A percentile compares a stretch with the other conserved stretches of the same genome.
Evolutionary conservation across 345 rosid species (phyloP).

Genomic region (Trapa incisa): DNA sequence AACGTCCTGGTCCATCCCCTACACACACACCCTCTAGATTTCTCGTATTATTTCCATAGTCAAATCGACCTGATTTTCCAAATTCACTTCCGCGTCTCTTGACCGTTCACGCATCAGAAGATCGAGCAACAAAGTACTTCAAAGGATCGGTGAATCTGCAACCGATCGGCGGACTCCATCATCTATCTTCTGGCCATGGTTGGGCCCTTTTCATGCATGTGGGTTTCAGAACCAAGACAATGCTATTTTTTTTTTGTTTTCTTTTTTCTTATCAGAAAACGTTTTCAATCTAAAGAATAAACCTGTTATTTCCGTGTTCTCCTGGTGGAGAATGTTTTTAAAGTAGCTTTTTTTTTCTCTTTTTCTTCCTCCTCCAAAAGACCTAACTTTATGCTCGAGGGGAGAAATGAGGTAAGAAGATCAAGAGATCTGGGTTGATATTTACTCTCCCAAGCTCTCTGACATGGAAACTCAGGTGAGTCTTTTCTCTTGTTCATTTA

Average conservation of each 20-base stretch:
- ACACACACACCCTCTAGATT: not conserved
- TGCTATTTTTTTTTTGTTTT: too few relatives aligned
- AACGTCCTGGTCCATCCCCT: slow-evolving; percentile 1
- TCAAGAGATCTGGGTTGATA: slow-evolving; percentile 1
- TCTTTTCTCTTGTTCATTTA: not conserved
- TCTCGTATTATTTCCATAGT: not conserved
- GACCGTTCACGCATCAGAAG: not conserved
- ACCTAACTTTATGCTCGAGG: not conserved
- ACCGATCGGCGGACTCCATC: not conserved
- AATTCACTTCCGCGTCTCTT: not conserved
- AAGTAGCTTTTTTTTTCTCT: not conserved
- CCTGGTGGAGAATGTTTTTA: not conserved
- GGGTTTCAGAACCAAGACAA: not conserved
- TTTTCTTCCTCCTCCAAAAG: not conserved
- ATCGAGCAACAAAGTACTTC: not conserved
- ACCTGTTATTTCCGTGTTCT: not conserved
- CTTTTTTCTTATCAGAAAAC: too few relatives aligned
- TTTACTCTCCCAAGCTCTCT: not conserved
- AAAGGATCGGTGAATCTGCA: not conserved
- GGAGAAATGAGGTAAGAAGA: not conserved
- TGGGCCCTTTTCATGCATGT: not conserved
- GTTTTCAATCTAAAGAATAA: too few relatives aligned
- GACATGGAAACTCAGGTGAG: not conserved
- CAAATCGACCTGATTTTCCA: not conserved
- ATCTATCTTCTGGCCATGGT: not conserved